Evolutionary conservation across 768 basidiomycete genomes (phyloP).

Genomic region (Coprinopsis cinerea): DNA sequence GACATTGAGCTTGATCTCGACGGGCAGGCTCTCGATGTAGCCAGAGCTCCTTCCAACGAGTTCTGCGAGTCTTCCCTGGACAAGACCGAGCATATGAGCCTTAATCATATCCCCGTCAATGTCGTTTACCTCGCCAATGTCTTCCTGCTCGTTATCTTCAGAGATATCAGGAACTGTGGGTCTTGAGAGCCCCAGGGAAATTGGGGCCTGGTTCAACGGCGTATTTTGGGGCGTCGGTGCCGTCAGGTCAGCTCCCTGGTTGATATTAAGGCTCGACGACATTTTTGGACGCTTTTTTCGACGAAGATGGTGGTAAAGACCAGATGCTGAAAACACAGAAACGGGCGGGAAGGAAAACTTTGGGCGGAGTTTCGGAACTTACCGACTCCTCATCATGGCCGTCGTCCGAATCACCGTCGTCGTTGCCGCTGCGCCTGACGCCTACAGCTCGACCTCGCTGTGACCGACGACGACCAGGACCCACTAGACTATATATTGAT

Average conservation of each 20-base stretch:
- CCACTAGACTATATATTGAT: no score
- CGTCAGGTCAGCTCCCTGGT: conserved; percentile 46
- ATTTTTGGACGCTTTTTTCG: conserved; percentile 28
- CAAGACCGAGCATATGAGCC: conserved; percentile 75
- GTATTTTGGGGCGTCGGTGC: conserved; percentile 97
- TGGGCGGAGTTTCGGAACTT: conserved; percentile 15
- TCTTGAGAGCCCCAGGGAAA: conserved; percentile 72
- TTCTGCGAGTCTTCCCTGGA: conserved; percentile 79
- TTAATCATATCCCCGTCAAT: conserved; percentile 39
- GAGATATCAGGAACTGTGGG: conserved; percentile 86
- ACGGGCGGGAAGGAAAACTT: conserved; percentile 8
- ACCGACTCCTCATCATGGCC: not conserved
- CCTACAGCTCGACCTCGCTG: no score
- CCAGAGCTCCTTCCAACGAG: conserved; percentile 91
- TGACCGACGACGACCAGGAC: no score
- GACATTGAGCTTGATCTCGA: conserved; percentile 74
- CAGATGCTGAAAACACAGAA: conserved; percentile 1
- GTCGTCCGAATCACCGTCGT: not conserved
- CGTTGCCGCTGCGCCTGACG: no score
- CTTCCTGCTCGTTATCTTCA: conserved; percentile 73
- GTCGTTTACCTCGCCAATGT: conserved; percentile 27
- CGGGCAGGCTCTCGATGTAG: conserved; percentile 86
- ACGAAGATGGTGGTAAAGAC: conserved; percentile 8
- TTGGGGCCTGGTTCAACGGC: conserved; percentile 75
- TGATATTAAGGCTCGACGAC: conserved; percentile 68